Percentiles rank a stretch among this genome's conserved stretches.
These are phyloP conservation scores for Brettanomyces anomalus DNA, from an alignment of 805 yeast species.

Conservation along the genomic window DNA sequence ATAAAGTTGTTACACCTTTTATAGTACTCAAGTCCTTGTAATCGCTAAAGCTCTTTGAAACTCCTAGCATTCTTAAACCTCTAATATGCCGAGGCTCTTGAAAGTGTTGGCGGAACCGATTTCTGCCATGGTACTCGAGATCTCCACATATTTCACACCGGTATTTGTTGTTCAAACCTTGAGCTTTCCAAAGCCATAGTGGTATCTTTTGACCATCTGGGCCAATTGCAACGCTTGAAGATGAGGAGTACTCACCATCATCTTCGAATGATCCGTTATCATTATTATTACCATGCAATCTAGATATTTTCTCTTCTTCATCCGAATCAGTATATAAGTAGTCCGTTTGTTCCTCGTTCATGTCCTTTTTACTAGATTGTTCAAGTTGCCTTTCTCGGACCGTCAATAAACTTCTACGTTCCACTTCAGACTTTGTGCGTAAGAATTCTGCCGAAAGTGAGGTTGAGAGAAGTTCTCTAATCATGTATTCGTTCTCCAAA, in stretches of 20 bases:
- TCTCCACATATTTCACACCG: slow-evolving; percentile 86
- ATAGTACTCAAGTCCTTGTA: slow-evolving; percentile 62
- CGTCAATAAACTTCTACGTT: slow-evolving; percentile 59
- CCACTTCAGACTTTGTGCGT: slow-evolving; percentile 51
- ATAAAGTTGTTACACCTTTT: slow-evolving; percentile 55
- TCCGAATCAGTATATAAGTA: slow-evolving; percentile 15
- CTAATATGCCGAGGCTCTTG: slow-evolving; percentile 56
- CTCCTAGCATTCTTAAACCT: slow-evolving; percentile 70
- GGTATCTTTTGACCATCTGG: slow-evolving; percentile 92
- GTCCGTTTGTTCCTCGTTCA: not conserved
- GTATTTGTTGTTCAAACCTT: slow-evolving; percentile 69
- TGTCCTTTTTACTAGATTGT: slow-evolving; percentile 35
- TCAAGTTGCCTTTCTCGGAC: slow-evolving; percentile 53
- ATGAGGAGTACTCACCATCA: slow-evolving; percentile 30
- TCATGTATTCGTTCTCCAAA: slow-evolving; percentile 26
- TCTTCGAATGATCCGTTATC: slow-evolving; percentile 22
- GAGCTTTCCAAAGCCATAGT: slow-evolving; percentile 82
- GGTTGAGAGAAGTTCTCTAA: slow-evolving; percentile 26
- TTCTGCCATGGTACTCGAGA: slow-evolving; percentile 60
- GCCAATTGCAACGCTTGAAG: slow-evolving; percentile 66
- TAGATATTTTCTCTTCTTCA: slow-evolving; percentile 17
- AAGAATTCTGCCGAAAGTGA: slow-evolving; percentile 32
- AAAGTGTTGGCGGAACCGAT: slow-evolving; percentile 68
- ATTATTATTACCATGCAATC: slow-evolving; percentile 14
- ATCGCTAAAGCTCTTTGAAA: slow-evolving; percentile 35